Evolutionary conservation across 805 yeast genomes (phyloP).

Genomic region (Suhomyces prunicola): DNA sequence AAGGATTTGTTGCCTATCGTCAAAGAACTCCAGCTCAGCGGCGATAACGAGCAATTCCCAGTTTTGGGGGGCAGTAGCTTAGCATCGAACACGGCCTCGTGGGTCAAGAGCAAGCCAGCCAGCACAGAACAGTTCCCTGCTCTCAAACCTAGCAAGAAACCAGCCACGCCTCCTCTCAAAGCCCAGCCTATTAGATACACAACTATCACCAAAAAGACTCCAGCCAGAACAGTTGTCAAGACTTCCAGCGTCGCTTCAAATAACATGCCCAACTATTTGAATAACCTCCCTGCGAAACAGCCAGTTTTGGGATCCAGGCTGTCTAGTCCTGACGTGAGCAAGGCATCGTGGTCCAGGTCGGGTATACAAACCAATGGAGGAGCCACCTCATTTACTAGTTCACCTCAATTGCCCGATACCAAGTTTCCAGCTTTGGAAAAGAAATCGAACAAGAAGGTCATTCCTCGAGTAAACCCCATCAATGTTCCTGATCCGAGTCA

Average conservation of each 20-base stretch:
- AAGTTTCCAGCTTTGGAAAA: slow-evolving; percentile 51
- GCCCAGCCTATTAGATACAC: slow-evolving; percentile 35
- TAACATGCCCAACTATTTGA: slow-evolving; percentile 33
- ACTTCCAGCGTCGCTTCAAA: slow-evolving; percentile 16
- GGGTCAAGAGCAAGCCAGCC: slow-evolving; percentile 11
- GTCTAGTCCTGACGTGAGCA: neutral
- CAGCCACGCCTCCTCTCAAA: slow-evolving; percentile 11
- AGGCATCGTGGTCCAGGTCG: neutral
- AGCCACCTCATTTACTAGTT: slow-evolving; percentile 8
- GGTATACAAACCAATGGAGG: neutral
- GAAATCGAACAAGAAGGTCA: slow-evolving; percentile 33
- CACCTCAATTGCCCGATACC: slow-evolving; percentile 17
- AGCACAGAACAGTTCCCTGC: slow-evolving; percentile 32
- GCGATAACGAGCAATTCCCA: slow-evolving; percentile 46
- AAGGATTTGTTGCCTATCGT: slow-evolving; percentile 32
- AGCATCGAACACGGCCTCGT: slow-evolving; percentile 10
- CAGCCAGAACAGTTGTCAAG: slow-evolving; percentile 11
- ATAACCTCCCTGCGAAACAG: slow-evolving; percentile 22
- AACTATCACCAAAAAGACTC: slow-evolving; percentile 23
- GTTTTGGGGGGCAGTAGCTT: slow-evolving; percentile 30
- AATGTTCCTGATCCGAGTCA: slow-evolving; percentile 13
- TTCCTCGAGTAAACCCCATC: slow-evolving; percentile 61
- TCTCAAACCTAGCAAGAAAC: slow-evolving; percentile 25
- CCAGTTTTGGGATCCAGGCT: slow-evolving; percentile 19
- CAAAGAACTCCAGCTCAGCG: slow-evolving; percentile 18